Conservation (phyloP, 345 rosid species). For the Rhodamnia argentea region DNA sequence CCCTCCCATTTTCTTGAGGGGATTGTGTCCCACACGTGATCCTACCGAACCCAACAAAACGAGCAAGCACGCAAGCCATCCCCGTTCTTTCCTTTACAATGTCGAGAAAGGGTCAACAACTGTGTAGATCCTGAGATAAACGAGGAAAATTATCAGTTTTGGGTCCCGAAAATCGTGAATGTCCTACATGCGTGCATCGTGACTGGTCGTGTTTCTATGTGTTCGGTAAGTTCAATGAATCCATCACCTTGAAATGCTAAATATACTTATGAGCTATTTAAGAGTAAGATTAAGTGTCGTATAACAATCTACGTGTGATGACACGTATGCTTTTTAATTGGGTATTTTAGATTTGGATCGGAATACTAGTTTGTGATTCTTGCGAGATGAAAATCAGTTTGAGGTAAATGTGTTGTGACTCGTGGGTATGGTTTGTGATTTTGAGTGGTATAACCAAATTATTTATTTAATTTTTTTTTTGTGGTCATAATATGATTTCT, state of each 20-base stretch:
- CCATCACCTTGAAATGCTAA: too few relatives aligned
- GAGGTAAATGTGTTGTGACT: not conserved
- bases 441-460: not conserved
- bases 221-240: too few relatives aligned
- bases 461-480: too few relatives aligned
- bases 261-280: too few relatives aligned
- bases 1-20: not conserved
- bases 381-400: not conserved
- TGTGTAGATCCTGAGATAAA: not conserved
- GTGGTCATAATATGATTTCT: too few relatives aligned
- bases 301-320: not conserved
- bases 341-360: not conserved
- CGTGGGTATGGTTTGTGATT: not conserved
- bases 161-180: not conserved
- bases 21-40: not conserved
- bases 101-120: not conserved
- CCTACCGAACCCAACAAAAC: not conserved
- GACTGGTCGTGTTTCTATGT: too few relatives aligned
- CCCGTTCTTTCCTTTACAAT: not conserved
- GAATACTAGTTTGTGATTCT: not conserved
- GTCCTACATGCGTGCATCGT: too few relatives aligned
- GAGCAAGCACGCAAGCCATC: not conserved
- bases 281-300: too few relatives aligned
- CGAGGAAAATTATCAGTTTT: not conserved
- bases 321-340: too few relatives aligned